phyloP scores from a whole-genome alignment of 495 filamentous ascomycete genomes.

The Penicillium robsamsonii region DNA sequence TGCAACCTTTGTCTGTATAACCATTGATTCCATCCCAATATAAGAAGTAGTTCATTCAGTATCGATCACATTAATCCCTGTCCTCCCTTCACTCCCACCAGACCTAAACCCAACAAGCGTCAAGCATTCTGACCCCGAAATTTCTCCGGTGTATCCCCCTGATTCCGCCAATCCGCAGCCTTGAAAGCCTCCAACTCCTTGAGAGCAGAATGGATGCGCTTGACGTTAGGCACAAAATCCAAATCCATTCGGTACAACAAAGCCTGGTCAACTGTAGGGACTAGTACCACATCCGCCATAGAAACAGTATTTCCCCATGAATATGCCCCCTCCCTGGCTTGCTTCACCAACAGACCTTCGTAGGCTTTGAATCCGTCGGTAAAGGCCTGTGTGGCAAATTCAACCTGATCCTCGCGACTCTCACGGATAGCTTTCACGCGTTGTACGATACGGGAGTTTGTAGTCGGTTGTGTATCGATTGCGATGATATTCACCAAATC shows the following conservation, averaged over 20 bases:
- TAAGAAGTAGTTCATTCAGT: neutral
- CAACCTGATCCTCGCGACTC: neutral
- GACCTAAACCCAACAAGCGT: neutral
- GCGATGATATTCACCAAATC: conserved; percentile 2
- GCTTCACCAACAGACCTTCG: neutral
- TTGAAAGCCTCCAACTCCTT: neutral
- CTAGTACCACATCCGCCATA: neutral
- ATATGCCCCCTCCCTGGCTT: neutral
- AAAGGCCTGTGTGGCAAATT: neutral
- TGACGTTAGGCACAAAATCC: neutral
- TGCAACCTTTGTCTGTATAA: too few species aligned
- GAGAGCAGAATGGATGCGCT: neutral
- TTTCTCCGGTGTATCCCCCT: neutral
- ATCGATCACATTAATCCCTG: neutral
- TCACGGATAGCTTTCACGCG: neutral
- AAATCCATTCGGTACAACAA: neutral
- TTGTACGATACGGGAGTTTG: neutral
- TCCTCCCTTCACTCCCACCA: neutral
- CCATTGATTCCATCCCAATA: too few species aligned
- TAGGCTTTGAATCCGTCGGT: neutral
- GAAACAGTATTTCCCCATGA: neutral
- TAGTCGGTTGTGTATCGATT: neutral
- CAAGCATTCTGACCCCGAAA: neutral
- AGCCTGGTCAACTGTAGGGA: neutral
- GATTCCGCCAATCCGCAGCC: neutral